Conservation (phyloP, 345 rosid species). For the Populus deltoides region DNA sequence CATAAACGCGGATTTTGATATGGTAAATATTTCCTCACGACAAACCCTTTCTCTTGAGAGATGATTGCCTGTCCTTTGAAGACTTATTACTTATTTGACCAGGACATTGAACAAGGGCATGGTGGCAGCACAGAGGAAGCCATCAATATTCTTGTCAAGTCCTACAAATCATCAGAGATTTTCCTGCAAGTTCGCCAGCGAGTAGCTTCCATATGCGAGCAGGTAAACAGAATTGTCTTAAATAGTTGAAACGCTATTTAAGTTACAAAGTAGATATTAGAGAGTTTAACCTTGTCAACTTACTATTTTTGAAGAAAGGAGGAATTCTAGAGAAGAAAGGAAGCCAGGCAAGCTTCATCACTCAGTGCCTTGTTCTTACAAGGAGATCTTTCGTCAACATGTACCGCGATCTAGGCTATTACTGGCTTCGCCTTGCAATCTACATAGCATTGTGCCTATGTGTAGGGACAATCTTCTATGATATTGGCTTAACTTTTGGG, state of each 20-base stretch:
- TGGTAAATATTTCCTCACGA: background rate
- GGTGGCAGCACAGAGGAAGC: conserved; percentile 1
- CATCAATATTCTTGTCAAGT: conserved; percentile 1
- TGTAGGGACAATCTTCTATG: conserved; percentile 42
- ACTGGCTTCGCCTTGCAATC: conserved; percentile 58
- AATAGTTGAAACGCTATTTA: background rate
- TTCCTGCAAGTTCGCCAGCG: background rate
- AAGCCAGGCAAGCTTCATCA: conserved; percentile 7
- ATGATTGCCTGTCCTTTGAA: too few relatives aligned
- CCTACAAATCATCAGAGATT: conserved; percentile 14
- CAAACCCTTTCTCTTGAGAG: background rate
- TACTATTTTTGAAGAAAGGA: conserved; percentile 2
- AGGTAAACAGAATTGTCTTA: background rate
- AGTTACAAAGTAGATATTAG: background rate
- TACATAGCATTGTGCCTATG: conserved; percentile 48
- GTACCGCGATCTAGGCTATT: conserved; percentile 62
- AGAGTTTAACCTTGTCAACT: background rate
- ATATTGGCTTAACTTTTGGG: conserved; percentile 40
- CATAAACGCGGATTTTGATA: conserved; percentile 5
- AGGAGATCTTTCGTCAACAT: conserved; percentile 36
- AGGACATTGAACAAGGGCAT: conserved; percentile 7
- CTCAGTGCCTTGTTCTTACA: conserved; percentile 7
- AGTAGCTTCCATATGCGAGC: background rate
- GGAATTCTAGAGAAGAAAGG: background rate
- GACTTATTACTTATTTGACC: background rate